Base-by-base conservation (phyloP, 768 basidiomycete species). In the Kwoniella heveanensis region DNA sequence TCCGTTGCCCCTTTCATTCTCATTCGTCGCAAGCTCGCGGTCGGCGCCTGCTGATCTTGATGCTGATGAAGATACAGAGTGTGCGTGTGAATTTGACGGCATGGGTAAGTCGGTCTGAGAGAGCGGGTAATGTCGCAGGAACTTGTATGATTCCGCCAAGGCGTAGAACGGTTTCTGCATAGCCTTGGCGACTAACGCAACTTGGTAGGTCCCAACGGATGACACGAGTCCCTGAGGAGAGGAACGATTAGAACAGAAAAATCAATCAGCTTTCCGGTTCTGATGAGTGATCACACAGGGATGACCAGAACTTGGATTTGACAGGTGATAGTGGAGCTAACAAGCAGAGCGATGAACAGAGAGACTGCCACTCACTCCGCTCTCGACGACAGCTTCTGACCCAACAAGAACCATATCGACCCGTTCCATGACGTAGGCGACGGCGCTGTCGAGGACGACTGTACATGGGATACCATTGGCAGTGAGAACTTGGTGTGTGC, bases 311-410 rank as follows among this genome's bases (percentile, higher is more conserved):
- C n/a, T 44, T 22, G 36, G 10, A 48, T 13, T 22, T 4, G 22
- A 25, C n/a, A n/a, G n/a, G n/a, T n/a, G n/a, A n/a, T n/a, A n/a
- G n/a, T n/a, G n/a, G n/a, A n/a, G n/a, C n/a, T n/a, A 44, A 24
- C 15, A 29, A 44, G 22, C 26, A 27, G 25, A 4, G 65, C 69
- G 19, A 47, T 32, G 71, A 55, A 90, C 93, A 91, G 29, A 44
- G 15, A 57, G n/a, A 32, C 19, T 10, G 1, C 24, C 32, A 64
- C 74, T 65, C 50, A 76, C 74, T 48, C 96, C 96, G 66, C 90
- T 92, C 81, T 98, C 96, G 5, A 96, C 95, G 26, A 99, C 94
- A 8, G 94, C 96, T 82, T 99, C 96, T 44, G 93, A 93, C 30
- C 96, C 96, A 44, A 98, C 93, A 52, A 99, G 85, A 54, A 95